Evolutionary conservation across 345 rosid species (phyloP).

Genomic region (Bruguiera gymnorhiza): DNA sequence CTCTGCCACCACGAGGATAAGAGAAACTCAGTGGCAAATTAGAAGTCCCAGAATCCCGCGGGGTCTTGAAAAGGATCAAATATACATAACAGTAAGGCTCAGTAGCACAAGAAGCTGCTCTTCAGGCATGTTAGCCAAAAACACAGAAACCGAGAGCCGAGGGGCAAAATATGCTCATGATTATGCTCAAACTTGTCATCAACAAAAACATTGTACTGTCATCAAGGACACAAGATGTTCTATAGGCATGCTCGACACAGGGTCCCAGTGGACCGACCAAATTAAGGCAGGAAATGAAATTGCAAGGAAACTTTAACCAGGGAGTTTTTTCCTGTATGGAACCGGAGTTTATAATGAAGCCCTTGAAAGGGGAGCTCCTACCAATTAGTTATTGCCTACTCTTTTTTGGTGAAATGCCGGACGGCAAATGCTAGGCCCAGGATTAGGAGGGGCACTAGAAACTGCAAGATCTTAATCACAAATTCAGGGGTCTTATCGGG

Average conservation of each 20-base stretch:
- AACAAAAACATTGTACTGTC: conserved; percentile 5
- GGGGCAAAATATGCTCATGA: background rate
- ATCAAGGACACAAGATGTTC: background rate
- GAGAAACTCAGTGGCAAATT: no score
- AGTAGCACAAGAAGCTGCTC: background rate
- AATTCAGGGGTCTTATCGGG: conserved; percentile 63
- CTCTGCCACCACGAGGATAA: no score
- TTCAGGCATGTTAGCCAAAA: background rate
- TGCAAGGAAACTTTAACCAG: background rate
- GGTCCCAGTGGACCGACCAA: background rate
- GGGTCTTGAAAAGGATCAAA: no score
- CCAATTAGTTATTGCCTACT: conserved; percentile 31
- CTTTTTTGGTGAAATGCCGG: conserved; percentile 82
- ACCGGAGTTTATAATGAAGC: conserved; percentile 7
- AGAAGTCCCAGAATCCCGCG: no score
- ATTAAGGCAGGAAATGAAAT: background rate
- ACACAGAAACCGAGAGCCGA: background rate
- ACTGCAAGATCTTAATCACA: conserved; percentile 73
- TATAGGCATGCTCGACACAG: background rate
- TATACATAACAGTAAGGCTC: no score
- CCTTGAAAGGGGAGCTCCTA: background rate
- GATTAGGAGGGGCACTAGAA: conserved; percentile 81
- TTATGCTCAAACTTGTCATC: conserved; percentile 9
- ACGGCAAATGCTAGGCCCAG: conserved; percentile 74
- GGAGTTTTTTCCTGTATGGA: background rate